Conservation (phyloP, 805 yeast species). For the Candida endomychidarum region DNA sequence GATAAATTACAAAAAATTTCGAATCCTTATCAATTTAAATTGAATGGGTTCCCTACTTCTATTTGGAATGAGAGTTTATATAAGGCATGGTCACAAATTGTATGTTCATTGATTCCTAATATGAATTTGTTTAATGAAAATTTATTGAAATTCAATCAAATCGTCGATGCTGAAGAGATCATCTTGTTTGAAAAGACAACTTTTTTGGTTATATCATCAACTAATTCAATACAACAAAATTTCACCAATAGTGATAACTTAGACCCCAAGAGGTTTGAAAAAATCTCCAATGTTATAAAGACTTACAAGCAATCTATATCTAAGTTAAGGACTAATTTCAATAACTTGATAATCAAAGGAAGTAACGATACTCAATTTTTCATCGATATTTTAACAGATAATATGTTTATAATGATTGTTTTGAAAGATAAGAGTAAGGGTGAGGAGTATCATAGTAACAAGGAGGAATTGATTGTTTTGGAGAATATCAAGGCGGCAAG, state of each 20-base stretch:
- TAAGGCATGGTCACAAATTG: conserved; percentile 96
- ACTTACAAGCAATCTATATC: conserved; percentile 91
- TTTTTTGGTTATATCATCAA: conserved; percentile 73
- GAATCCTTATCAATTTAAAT: conserved; percentile 58
- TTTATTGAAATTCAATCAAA: conserved; percentile 66
- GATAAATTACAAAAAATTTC: conserved; percentile 74
- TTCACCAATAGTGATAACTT: conserved; percentile 29
- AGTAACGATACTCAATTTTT: conserved; percentile 44
- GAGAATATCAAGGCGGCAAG: conserved; percentile 60
- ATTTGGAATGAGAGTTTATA: conserved; percentile 97
- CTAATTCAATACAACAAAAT: conserved; percentile 42
- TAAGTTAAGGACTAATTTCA: conserved; percentile 82
- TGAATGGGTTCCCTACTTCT: conserved; percentile 89
- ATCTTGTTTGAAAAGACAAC: conserved; percentile 92
- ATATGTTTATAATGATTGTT: conserved; percentile 61
- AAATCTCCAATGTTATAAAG: conserved; percentile 89
- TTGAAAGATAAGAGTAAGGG: conserved; percentile 39
- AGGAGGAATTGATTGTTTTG: conserved; percentile 47
- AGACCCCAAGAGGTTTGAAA: conserved; percentile 93
- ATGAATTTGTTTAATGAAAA: conserved; percentile 77
- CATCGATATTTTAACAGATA: conserved; percentile 57
- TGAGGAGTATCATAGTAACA: conserved; percentile 23
- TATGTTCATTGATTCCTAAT: conserved; percentile 92
- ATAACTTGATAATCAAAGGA: conserved; percentile 70
- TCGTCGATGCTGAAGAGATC: conserved; percentile 83